Base-by-base conservation (phyloP, 2,329 filamentous ascomycete species). In the Fusarium brevicatenulatum region DNA sequence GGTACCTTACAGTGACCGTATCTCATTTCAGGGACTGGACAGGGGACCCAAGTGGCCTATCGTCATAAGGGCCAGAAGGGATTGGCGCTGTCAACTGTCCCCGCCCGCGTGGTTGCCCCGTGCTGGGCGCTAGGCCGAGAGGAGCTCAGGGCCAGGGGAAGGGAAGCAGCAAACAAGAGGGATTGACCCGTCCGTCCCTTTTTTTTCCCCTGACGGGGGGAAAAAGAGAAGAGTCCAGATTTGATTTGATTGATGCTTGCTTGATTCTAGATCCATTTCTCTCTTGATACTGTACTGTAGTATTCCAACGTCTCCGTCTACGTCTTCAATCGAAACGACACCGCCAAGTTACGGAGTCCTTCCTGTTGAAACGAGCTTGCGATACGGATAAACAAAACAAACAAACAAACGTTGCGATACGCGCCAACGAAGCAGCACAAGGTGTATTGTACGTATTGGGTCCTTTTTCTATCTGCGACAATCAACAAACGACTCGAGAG, bases 161-260 rank as follows among this genome's bases (percentile, higher is more conserved):
- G 40, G 63, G 37, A 25, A 47, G 34, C 56, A 46, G 28, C 32
- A 66, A 36, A 52, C 47, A 43, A 54, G 54, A 55, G 58, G 47
- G 39, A 50, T 56, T 42, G 66, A 39, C 42, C 46, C 49, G 66
- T 66, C 68, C 54, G 58, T 71, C 36, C 34, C 36, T 61, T 75
- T 56, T 54, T 62, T 71, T 74, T 67, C 75, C 75, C 75, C 75
- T 77, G 75, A 77, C 75, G 71, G 75, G 75, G 75, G 75, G 60
- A 58, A 70, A 49, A 57, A 34, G 59, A 57, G 59, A 23, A 42
- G 40, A 61, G 40, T 49, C 52, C 34, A 50, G 53, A 40, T 46
- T 59, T 36, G 52, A 37, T 44, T 56, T 30, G 40, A 56, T 57
- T 40, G 39, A 54, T 49, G 49, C 44, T 70, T 60, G 66, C 44